These are phyloP conservation scores for Bathelium albidoporum DNA, from an alignment of 495 filamentous ascomycete species.

Conservation along the genomic window DNA sequence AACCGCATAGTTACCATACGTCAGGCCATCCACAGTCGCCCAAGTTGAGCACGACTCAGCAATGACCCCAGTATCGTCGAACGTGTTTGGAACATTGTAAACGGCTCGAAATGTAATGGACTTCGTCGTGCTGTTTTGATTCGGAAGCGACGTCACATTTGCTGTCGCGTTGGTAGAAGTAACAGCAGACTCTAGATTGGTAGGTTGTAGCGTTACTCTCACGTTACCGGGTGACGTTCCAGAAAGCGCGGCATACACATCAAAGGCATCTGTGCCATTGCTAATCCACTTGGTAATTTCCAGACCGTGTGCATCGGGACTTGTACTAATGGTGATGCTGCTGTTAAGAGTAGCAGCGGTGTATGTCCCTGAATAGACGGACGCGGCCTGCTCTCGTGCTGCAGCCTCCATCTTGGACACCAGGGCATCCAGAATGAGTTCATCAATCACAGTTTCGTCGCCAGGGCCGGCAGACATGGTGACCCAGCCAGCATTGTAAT, in stretches of 20 bases:
- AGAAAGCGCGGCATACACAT: constrained; percentile 17
- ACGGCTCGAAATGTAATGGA: constrained; percentile 1
- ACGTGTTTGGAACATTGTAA: not conserved
- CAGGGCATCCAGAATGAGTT: constrained; percentile 23
- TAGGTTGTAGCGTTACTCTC: constrained; percentile 6
- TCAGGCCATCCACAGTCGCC: not conserved
- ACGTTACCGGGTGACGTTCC: not conserved
- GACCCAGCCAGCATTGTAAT: constrained; percentile 20
- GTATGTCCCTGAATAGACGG: constrained; percentile 37
- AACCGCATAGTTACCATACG: constrained; percentile 9
- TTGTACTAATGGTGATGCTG: constrained; percentile 30
- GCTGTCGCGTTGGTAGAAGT: not conserved
- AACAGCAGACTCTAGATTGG: constrained; percentile 1
- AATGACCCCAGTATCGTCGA: constrained; percentile 6
- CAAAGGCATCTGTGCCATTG: constrained; percentile 38
- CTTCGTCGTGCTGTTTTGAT: not conserved
- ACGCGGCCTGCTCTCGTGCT: constrained; percentile 35
- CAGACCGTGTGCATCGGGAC: constrained; percentile 35
- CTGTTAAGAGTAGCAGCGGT: constrained; percentile 13
- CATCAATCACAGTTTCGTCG: constrained; percentile 20
- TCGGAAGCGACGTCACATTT: not conserved
- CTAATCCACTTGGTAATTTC: constrained; percentile 39
- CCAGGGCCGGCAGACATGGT: constrained; percentile 17
- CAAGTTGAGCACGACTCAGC: constrained; percentile 9
- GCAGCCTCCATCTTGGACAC: constrained; percentile 37